Percentiles rank a stretch among this genome's conserved stretches.
Conservation (phyloP, 192 early-diverging fungal species). For the Globomyces pollinis-pini region DNA sequence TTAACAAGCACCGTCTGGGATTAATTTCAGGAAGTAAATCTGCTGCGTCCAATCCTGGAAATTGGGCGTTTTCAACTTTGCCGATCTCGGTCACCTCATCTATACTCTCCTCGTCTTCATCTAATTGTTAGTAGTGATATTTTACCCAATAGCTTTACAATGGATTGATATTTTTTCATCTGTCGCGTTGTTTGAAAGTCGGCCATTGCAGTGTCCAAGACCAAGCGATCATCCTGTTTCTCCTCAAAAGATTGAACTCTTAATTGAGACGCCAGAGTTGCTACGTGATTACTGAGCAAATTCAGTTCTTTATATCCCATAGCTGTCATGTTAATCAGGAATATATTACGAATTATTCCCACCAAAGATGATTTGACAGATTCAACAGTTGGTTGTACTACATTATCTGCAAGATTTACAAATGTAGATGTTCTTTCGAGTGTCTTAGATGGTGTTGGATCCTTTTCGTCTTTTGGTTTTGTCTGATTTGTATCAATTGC, state of each 20-base stretch:
- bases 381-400: neutral
- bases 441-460: neutral
- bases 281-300: neutral
- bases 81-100: neutral
- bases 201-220: neutral
- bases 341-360: conserved; percentile 1
- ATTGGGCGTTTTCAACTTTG: neutral
- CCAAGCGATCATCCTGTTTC: neutral
- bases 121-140: neutral
- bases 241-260: conserved; percentile 2
- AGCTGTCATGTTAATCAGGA: neutral
- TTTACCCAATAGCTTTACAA: neutral
- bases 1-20: neutral
- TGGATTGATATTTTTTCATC: neutral
- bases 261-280: neutral
- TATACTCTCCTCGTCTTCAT: neutral
- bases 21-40: neutral
- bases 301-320: conserved; percentile 8
- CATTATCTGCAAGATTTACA: neutral
- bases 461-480: neutral
- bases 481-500: neutral
- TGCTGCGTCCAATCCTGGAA: neutral
- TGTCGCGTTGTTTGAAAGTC: neutral
- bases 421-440: neutral
- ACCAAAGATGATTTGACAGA: neutral